These are phyloP conservation scores for Erodium chrysanthum DNA, from an alignment of 441 rosid genomes.

Conservation along the genomic window DNA sequence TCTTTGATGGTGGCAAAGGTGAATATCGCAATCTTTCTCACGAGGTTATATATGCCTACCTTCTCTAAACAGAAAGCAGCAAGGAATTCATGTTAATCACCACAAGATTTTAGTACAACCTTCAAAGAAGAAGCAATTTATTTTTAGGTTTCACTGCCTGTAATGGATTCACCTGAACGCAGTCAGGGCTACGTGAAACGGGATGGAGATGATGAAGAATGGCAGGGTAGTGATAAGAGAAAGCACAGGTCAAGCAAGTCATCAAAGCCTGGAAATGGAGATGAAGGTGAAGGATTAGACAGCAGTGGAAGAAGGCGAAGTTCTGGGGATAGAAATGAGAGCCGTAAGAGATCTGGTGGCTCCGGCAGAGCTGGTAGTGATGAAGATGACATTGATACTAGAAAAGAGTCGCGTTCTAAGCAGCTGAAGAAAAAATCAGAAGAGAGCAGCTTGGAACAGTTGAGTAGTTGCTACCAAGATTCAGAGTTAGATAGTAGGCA, in stretches of 20 bases:
- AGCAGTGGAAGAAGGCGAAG: conserved; percentile 45
- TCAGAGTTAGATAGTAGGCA: conserved; percentile 62
- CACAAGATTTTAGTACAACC: background rate
- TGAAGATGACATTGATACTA: conserved; percentile 54
- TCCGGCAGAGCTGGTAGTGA: conserved; percentile 48
- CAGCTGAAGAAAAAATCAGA: conserved; percentile 72
- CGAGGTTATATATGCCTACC: background rate
- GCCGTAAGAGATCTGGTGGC: conserved; percentile 53
- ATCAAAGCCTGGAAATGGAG: conserved; percentile 43
- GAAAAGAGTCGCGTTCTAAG: conserved; percentile 41
- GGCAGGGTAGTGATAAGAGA: conserved; percentile 52
- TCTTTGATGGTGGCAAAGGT: no score
- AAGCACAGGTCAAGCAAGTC: conserved; percentile 57
- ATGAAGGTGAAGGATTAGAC: conserved; percentile 45
- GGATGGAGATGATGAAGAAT: conserved; percentile 52
- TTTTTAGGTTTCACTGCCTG: conserved; percentile 11
- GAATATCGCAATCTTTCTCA: background rate
- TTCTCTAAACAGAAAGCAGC: background rate
- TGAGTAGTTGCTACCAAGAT: conserved; percentile 87
- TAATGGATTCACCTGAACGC: conserved; percentile 60
- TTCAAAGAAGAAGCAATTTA: background rate
- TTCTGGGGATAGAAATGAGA: conserved; percentile 50
- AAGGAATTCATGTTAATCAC: background rate
- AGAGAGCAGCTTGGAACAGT: conserved; percentile 81
- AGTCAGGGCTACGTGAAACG: conserved; percentile 35